Evolutionary conservation across 2,329 filamentous ascomycete species (phyloP).

Genomic region (Claviceps citrina): DNA sequence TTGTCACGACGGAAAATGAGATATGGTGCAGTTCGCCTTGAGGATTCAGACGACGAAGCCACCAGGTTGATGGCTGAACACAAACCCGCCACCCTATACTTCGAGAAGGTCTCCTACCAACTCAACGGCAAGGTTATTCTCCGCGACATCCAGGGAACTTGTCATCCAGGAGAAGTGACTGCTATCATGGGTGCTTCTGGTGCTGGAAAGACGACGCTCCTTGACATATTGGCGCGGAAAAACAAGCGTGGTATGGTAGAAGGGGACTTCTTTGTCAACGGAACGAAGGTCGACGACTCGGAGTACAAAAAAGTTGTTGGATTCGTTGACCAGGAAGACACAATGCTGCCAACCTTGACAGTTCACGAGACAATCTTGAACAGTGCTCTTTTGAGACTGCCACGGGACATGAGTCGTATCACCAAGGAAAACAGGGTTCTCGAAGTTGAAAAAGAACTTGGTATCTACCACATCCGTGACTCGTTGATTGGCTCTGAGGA

Average conservation of each 20-base stretch:
- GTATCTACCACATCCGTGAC: slow-evolving; percentile 85
- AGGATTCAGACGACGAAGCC: slow-evolving; percentile 79
- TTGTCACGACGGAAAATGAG: slow-evolving; percentile 57
- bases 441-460: slow-evolving; percentile 90
- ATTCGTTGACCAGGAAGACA: slow-evolving; percentile 96
- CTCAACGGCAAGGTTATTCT: slow-evolving; percentile 83
- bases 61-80: slow-evolving; percentile 81
- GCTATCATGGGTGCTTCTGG: slow-evolving; percentile 98
- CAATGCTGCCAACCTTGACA: slow-evolving; percentile 86
- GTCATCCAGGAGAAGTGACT: slow-evolving; percentile 87
- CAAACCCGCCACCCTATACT: slow-evolving; percentile 76
- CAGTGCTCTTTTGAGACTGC: slow-evolving; percentile 81
- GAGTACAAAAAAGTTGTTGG: slow-evolving; percentile 88
- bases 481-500: slow-evolving; percentile 94
- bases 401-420: slow-evolving; percentile 70
- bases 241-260: slow-evolving; percentile 73
- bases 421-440: slow-evolving; percentile 85
- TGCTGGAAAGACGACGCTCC: slow-evolving; percentile 90
- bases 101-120: slow-evolving; percentile 73
- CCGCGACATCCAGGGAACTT: slow-evolving; percentile 62
- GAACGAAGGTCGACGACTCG: slow-evolving; percentile 68
- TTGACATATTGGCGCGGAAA: slow-evolving; percentile 91
- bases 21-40: slow-evolving; percentile 64
- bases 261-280: slow-evolving; percentile 85
- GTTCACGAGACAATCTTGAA: slow-evolving; percentile 96